Evolutionary conservation across 2,329 filamentous ascomycete species (phyloP).

Genomic region (Aspergillus fructus): DNA sequence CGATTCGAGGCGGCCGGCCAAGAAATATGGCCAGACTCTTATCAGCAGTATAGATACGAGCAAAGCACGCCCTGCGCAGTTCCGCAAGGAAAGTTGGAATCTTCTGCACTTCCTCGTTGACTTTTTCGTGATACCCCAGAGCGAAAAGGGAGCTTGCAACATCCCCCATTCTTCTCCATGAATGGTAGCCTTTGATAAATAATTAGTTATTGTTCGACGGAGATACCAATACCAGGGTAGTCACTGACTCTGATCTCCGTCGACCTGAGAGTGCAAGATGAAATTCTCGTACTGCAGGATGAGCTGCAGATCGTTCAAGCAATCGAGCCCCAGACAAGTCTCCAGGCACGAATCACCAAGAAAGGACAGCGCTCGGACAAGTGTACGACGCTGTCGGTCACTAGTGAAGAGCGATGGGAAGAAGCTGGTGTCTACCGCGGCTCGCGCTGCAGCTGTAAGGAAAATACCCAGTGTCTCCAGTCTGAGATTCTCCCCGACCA

Average conservation of each 20-base stretch:
- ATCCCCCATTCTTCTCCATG: constrained; percentile 50
- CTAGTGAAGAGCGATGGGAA: constrained; percentile 12
- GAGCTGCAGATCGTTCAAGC: constrained; percentile 47
- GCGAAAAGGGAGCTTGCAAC: constrained; percentile 48
- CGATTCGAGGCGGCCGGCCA: constrained; percentile 48
- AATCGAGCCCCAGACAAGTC: constrained; percentile 32
- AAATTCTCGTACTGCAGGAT: constrained; percentile 50
- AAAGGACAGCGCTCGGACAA: neutral
- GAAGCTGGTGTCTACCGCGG: constrained; percentile 32
- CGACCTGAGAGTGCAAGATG: constrained; percentile 45
- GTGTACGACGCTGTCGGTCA: neutral
- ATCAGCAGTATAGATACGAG: constrained; percentile 46
- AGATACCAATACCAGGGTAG: no score
- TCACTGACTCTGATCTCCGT: constrained; percentile 48
- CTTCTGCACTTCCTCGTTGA: neutral
- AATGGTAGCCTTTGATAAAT: constrained; percentile 49
- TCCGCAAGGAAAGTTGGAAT: constrained; percentile 34
- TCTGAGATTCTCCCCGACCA: constrained; percentile 28
- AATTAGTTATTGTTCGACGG: no score
- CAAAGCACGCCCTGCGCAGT: constrained; percentile 42
- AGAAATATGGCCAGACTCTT: constrained; percentile 51
- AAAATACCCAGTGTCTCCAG: constrained; percentile 44
- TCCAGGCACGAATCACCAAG: constrained; percentile 34
- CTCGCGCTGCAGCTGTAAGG: constrained; percentile 35
- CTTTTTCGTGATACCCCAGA: constrained; percentile 18